Evolutionary conservation across 2,329 filamentous ascomycete genomes (phyloP), one percentile per base, ranked within the genome.

Genomic region (Neonectria ditissima): DNA sequence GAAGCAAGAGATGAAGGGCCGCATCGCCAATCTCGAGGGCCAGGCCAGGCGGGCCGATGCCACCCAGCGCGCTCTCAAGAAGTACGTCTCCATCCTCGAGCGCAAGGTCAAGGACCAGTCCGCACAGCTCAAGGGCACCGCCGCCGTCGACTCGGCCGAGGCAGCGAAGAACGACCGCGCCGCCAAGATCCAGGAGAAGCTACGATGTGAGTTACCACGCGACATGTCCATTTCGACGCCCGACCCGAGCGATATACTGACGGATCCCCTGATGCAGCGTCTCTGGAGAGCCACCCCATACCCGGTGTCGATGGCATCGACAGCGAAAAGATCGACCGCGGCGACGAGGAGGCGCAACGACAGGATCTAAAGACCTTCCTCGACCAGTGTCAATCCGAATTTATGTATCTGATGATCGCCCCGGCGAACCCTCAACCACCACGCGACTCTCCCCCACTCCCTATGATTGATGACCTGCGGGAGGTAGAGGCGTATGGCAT

Each of bases 1-100:
- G 81, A 91, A 94, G 76, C 96, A 97, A 74, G 96, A 99, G 82
- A 98, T 99, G 96, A 97, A 97, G 83, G 94, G 93, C 71, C 91
- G 97, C 75, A 97, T 99, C 81, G 95, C 95, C 55, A 92, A 92
- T 74, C 88, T 98, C 69, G 96, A 99, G 80, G 96, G 96, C 58
- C 93, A 97, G 71, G 88, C 91, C 32, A 87, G 94, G 68, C 93
- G 95, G 70, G 91, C 92, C 54, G 96, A 97, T 80, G 91, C 92
- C 65, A 89, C 94, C 62, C 94, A 97, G 74, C 94, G 94, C 79
- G 93, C 94, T 34, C 82, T 97, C 58, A 94, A 93, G 77, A 94
- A 94, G 82, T 97, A 97, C 76, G 92, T 98, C 63, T 86, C 89
- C 58, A 93, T 98, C 80, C 86, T 98, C 66, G 94, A 98, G 81